Evolutionary conservation across 208 protist species (phyloP).

Genomic region (Strigomonas oncopelti): DNA sequence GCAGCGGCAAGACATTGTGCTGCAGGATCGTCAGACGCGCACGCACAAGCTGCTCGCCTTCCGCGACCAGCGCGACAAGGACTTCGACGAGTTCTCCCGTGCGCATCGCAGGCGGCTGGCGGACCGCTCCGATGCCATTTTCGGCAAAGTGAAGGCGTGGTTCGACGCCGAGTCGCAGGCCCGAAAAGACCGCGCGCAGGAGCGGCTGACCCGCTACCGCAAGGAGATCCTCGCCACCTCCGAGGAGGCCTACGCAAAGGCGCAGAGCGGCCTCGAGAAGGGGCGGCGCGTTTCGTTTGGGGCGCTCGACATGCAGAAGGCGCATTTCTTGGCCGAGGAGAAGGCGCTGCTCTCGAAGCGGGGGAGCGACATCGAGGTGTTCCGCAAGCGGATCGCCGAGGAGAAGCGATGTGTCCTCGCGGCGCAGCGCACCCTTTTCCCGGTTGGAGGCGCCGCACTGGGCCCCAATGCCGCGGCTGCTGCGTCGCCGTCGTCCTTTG

Average conservation of each 20-base stretch:
- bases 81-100: constrained; percentile 20
- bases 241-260: constrained; percentile 1
- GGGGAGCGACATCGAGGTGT: constrained; percentile 6
- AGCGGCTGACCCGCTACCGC: constrained; percentile 6
- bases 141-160: constrained; percentile 15
- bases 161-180: constrained; percentile 11
- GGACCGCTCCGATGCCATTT: constrained; percentile 23
- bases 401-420: constrained; percentile 11
- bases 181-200: background rate
- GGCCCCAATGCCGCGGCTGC: too few species aligned
- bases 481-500: too few species aligned
- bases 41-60: constrained; percentile 15
- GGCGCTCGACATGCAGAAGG: constrained; percentile 1
- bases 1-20: constrained; percentile 38
- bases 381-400: constrained; percentile 18
- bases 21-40: constrained; percentile 23
- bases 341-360: constrained; percentile 7
- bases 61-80: constrained; percentile 19
- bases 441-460: background rate
- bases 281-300: background rate
- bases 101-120: constrained; percentile 17
- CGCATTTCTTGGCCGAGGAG: constrained; percentile 12
- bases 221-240: constrained; percentile 8
- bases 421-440: background rate
- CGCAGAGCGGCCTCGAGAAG: background rate